phyloP scores from a whole-genome alignment of 352 stramenopile species.

The Globisporangium cederbergense region DNA sequence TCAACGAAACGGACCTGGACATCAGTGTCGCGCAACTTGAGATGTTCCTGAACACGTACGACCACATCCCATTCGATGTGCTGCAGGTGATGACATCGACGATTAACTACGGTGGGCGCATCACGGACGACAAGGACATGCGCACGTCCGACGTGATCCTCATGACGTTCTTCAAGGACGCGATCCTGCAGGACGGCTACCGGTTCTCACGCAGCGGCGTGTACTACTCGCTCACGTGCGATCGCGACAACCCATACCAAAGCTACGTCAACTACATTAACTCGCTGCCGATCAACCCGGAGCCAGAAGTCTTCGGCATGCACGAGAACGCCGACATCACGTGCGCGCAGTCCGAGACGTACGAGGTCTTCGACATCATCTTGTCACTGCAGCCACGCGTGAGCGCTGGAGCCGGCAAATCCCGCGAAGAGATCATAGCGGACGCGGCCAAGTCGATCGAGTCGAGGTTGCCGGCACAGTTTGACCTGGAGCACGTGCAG shows the following conservation, averaged over 20 bases:
- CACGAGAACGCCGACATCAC: conserved; percentile 94
- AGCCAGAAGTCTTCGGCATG: conserved; percentile 93
- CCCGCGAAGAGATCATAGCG: conserved; percentile 74
- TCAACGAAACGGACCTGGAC: conserved; percentile 95
- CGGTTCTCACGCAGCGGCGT: conserved; percentile 78
- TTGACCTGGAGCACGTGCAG: conserved; percentile 77
- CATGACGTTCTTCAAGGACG: conserved; percentile 84
- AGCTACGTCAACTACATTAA: conserved; percentile 95
- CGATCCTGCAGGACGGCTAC: conserved; percentile 75
- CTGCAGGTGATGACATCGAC: conserved; percentile 92
- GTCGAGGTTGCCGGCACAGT: conserved; percentile 47
- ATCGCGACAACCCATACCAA: conserved; percentile 59
- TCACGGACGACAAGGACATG: conserved; percentile 95
- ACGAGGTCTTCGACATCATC: conserved; percentile 86
- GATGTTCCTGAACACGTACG: conserved; percentile 88
- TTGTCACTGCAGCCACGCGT: conserved; percentile 75
- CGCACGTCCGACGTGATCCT: conserved; percentile 89
- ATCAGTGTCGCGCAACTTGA: conserved; percentile 84
- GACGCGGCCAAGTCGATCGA: conserved; percentile 74
- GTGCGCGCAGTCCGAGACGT: conserved; percentile 87
- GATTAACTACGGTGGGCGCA: conserved; percentile 93
- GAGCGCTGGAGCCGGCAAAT: conserved; percentile 61
- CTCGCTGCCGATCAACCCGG: conserved; percentile 85
- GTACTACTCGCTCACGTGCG: conserved; percentile 83
- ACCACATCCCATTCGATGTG: conserved; percentile 84